These are phyloP conservation scores for Teunomyces gatunensis DNA, from an alignment of 805 yeast species.

Conservation along the genomic window DNA sequence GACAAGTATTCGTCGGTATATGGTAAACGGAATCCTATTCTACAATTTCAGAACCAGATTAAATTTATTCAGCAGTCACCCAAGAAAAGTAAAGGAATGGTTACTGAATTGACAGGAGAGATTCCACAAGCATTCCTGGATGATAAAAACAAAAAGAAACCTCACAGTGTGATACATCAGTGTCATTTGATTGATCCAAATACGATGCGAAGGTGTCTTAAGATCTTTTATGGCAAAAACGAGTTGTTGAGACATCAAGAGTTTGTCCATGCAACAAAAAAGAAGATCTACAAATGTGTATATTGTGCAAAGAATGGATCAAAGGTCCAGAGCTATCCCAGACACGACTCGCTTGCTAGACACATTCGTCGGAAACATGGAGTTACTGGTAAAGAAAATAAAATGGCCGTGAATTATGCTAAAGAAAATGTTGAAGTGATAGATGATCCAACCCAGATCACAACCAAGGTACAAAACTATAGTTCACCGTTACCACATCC, in stretches of 20 bases:
- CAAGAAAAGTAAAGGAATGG: neutral
- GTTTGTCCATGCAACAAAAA: conserved; percentile 45
- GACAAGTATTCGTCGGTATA: neutral
- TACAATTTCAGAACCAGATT: conserved; percentile 7
- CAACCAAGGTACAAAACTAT: conserved; percentile 9
- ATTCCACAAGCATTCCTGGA: neutral
- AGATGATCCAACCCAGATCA: conserved; percentile 24
- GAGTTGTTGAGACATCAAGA: conserved; percentile 45
- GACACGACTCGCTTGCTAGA: conserved; percentile 44
- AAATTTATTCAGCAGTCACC: conserved; percentile 9
- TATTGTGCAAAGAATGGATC: conserved; percentile 35
- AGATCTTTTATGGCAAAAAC: conserved; percentile 43
- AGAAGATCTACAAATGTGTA: conserved; percentile 39
- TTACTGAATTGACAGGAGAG: neutral
- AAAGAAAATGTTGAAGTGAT: conserved; percentile 40
- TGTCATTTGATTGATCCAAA: conserved; percentile 38
- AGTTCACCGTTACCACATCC: conserved; percentile 30
- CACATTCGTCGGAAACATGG: conserved; percentile 45
- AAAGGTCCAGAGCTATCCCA: conserved; percentile 40
- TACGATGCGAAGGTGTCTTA: conserved; percentile 30
- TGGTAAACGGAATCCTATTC: neutral
- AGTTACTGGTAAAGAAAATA: conserved; percentile 43
- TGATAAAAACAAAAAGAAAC: conserved; percentile 13
- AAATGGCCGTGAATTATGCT: conserved; percentile 43
- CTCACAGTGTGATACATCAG: conserved; percentile 34